A percentile compares a stretch with the other conserved stretches of the same genome.
Evolutionary conservation across 2,329 filamentous ascomycete species (phyloP).

Genomic region (Beauveria rudraprayagi): DNA sequence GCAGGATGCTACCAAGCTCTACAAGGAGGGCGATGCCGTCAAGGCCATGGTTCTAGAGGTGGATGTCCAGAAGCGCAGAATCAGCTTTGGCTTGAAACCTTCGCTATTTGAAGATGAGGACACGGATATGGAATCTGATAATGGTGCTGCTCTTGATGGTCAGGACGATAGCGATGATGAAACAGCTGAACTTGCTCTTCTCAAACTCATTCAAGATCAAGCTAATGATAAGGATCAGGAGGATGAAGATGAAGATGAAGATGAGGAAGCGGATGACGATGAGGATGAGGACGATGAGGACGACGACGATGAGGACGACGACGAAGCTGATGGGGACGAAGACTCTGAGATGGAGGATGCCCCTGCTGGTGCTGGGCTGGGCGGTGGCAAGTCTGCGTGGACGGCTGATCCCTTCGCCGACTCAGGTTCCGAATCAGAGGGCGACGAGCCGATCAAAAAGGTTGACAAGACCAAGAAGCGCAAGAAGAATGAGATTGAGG

Average conservation of each 20-base stretch:
- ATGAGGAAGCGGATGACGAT: conserved; percentile 15
- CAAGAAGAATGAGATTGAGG: conserved; percentile 67
- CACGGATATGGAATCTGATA: conserved; percentile 40
- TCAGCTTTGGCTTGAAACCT: conserved; percentile 88
- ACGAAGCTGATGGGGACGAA: conserved; percentile 21
- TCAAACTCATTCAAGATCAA: conserved; percentile 39
- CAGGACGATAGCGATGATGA: conserved; percentile 40
- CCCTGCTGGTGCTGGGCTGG: conserved; percentile 47
- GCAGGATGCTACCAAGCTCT: conserved; percentile 79
- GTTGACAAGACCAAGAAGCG: conserved; percentile 62
- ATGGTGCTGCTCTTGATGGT: conserved; percentile 33
- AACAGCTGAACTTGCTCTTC: conserved; percentile 36
- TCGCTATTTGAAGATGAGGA: conserved; percentile 71
- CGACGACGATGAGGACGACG: conserved; percentile 33
- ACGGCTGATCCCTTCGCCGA: conserved; percentile 61
- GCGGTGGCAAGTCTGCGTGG: conserved; percentile 81
- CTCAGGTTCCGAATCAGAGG: conserved; percentile 42
- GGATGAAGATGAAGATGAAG: too few species aligned
- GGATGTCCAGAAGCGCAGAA: conserved; percentile 63
- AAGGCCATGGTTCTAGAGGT: conserved; percentile 84
- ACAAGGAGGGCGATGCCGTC: conserved; percentile 83
- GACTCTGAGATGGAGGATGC: conserved; percentile 17
- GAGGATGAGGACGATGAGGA: conserved; percentile 28
- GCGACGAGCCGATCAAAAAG: conserved; percentile 33
- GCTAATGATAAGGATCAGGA: too few species aligned